These are phyloP conservation scores for Solanum lignicaule DNA, from an alignment of 257 asterid genomes.

Conservation along the genomic window DNA sequence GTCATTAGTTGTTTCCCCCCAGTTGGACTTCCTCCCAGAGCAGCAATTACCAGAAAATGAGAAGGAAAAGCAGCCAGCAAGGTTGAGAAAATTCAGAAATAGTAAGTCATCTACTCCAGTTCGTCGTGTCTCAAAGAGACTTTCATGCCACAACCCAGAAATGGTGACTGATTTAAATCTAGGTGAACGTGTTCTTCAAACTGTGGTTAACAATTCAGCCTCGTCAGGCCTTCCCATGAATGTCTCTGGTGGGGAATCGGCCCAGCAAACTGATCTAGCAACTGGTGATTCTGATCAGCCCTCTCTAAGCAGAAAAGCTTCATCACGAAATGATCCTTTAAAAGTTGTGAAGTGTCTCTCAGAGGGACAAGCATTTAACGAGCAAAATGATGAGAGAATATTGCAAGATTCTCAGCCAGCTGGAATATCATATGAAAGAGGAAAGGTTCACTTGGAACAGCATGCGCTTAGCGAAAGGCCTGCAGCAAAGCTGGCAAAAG, in stretches of 20 bases:
- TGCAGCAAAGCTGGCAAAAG: background rate
- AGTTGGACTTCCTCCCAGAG: background rate
- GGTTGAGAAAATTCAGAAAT: slow-evolving; percentile 5
- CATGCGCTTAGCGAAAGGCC: background rate
- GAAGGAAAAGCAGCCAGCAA: background rate
- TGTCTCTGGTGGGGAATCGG: background rate
- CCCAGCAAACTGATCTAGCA: slow-evolving; percentile 3
- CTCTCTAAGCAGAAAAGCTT: background rate
- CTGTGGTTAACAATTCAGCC: slow-evolving; percentile 1
- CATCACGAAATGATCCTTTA: background rate
- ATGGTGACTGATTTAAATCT: slow-evolving; percentile 5
- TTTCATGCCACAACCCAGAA: slow-evolving; percentile 19
- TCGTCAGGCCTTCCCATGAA: background rate
- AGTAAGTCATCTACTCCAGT: background rate
- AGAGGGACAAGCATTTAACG: background rate
- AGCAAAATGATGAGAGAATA: background rate
- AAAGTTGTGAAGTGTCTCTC: background rate
- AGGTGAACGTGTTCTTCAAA: slow-evolving; percentile 13
- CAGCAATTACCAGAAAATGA: slow-evolving; percentile 16
- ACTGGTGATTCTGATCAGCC: background rate
- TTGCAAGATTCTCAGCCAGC: background rate
- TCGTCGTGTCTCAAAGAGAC: slow-evolving; percentile 22
- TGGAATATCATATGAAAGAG: background rate
- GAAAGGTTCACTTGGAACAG: background rate
- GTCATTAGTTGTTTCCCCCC: background rate